Base-by-base conservation (phyloP, 2,329 filamentous ascomycete species). In the Colletotrichum trifolii region DNA sequence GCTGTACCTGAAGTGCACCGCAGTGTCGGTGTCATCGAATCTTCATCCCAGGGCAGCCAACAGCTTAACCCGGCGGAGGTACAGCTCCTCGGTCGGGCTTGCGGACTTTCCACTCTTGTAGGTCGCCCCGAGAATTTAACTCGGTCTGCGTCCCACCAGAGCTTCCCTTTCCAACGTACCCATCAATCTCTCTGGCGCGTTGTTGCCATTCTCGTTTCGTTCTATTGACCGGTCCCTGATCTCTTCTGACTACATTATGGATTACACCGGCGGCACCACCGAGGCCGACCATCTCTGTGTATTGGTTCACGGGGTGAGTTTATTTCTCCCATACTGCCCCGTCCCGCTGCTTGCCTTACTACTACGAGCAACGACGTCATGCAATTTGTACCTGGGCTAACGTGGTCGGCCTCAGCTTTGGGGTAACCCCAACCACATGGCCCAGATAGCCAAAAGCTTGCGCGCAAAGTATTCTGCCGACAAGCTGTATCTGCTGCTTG, bases 361-460 rank as follows among this genome's bases (percentile, higher is more conserved):
- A 47, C 13, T 38, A 11, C n/a, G 15, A 49, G 25, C 47, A 46
- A 63, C 58, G 56, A 64, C 57, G 52, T 64, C 67, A 63, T 70
- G 73, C 66, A 34, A n/a, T 11, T 39, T 57, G 54, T 57, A 10
- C 12, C 34, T 68, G 39, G 33, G 68, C 71, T 75, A 60, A 76
- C 70, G 42, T 43, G 35, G 39, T 43, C 39, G 52, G 40, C 64
- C 81, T 42, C 13, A 92, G 79, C 83, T 94, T 69, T 95, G 92
- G 92, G 92, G 92, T 17, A 92, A 93, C 69, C 92, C 92, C 1
- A 82, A 82, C 52, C 91, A 96, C 76, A 86, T 95, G 77, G 82
- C 82, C 66, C 88, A 86, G 60, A 82, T 95, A 64, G 89, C 89
- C 63, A 87, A 88, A 67, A 82, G 85, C 8, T 79, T 96, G 8